Evolutionary conservation across 495 filamentous ascomycete genomes (phyloP), one percentile per base, ranked within the genome.

Genomic region (Aspergillus kassunensis): DNA sequence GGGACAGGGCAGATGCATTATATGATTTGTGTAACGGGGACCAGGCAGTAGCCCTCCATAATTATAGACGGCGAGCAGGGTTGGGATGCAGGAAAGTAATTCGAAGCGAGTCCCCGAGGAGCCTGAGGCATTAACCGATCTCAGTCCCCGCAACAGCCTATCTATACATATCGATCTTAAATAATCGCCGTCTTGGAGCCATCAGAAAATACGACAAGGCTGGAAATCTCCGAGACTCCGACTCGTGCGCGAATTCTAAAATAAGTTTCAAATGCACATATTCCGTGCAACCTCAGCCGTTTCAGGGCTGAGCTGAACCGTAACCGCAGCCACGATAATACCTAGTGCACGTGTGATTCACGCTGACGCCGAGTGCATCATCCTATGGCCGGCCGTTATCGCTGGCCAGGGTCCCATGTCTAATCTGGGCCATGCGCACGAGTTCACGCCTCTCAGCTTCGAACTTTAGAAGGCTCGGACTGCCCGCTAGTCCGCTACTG

Each of bases 241-340:
- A 34, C 12, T 46, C 44, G 44, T 24, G 18, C 19, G 19, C 34
- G 19, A 13, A n/a, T 3, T 25, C 18, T n/a, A n/a, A n/a, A n/a
- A n/a, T n/a, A 15, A 24, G 44, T 34, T 35, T 46, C 44, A 24
- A 23, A 46, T 35, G 16, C 25, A 46, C 35, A 34, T 6, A 5
- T 35, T 15, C 21, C 33, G 34, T 49, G 34, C 30, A 33, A 49
- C 45, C 33, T 27, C 45, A n/a, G 45, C 45, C 33, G 45, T 49
- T 49, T 39, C 33, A 39, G 13, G 1, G 29, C 44, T 34, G 30
- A 42, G 44, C 29, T 31, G 44, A 46, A 31, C 30, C 44, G 25
- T 11, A 13, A 19, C 15, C 44, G 25, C 18, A 13, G 29, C 15
- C 30, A 46, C 44, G 44, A 46, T 46, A 35, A 46, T 46, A n/a